Conservation (phyloP, 1,284 basidiomycete genomes). For the Apiotrichum gracile region DNA sequence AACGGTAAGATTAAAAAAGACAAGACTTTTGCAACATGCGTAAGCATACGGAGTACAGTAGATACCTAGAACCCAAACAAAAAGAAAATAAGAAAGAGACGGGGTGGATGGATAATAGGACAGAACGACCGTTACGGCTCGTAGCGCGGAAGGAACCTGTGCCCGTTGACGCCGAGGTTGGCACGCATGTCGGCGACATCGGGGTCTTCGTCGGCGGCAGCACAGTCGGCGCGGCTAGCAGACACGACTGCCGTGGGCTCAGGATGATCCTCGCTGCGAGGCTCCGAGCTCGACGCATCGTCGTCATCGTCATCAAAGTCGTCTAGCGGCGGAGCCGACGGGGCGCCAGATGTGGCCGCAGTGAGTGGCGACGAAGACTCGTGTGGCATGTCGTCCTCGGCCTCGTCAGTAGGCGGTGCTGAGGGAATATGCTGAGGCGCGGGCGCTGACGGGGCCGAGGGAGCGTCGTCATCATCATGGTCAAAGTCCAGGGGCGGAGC, state of each 20-base stretch:
- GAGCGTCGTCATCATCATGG: background rate
- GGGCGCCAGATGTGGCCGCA: background rate
- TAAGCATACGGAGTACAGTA: background rate
- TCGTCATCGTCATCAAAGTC: background rate
- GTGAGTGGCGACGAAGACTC: background rate
- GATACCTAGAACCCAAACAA: conserved; percentile 1
- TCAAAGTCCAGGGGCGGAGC: background rate
- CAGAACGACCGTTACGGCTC: conserved; percentile 3
- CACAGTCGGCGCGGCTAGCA: background rate
- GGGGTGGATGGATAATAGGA: background rate
- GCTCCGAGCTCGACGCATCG: background rate
- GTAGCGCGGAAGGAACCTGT: conserved; percentile 11
- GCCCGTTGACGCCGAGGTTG: conserved; percentile 10
- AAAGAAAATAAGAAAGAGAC: background rate
- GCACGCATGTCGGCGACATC: conserved; percentile 1
- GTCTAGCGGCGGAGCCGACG: conserved; percentile 19
- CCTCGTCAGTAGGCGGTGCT: too few relatives aligned
- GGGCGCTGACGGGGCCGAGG: background rate
- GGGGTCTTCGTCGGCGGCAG: background rate
- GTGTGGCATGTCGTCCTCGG: too few relatives aligned
- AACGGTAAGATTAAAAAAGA: background rate
- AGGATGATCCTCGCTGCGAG: background rate
- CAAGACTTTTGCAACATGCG: conserved; percentile 3
- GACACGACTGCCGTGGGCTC: background rate
- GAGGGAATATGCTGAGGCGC: background rate